Evolutionary conservation across 306 rosid genomes (phyloP).

Genomic region (Dalbergia cochinchinensis): DNA sequence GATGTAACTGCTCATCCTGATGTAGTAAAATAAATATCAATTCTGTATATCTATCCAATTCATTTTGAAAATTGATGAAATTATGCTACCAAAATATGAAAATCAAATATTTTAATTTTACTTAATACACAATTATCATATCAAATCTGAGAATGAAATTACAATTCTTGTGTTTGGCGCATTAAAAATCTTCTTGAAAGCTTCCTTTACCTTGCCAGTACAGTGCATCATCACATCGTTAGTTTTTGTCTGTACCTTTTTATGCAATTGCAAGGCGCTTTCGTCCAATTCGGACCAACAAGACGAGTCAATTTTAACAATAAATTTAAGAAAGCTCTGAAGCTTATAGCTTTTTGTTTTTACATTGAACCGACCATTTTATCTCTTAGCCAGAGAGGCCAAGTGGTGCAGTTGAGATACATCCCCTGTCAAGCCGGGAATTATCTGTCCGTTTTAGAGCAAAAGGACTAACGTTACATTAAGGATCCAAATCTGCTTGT

Average conservation of each 20-base stretch:
- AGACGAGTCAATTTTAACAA: constrained; percentile 38
- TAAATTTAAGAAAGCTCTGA: constrained; percentile 35
- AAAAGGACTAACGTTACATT: neutral
- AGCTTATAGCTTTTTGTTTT: constrained; percentile 33
- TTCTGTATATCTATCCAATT: neutral
- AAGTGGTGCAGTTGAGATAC: constrained; percentile 17
- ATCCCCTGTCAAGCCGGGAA: constrained; percentile 29
- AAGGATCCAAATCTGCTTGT: constrained; percentile 5
- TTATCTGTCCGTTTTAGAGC: neutral
- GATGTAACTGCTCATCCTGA: neutral
- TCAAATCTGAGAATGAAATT: neutral
- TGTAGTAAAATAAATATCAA: neutral
- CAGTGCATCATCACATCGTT: constrained; percentile 25
- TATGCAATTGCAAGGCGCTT: constrained; percentile 33
- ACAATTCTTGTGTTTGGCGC: neutral
- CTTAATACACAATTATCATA: neutral
- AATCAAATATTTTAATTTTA: neutral
- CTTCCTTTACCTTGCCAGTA: neutral
- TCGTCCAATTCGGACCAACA: constrained; percentile 22
- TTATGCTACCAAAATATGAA: neutral
- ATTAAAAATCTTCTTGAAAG: neutral
- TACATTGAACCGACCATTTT: constrained; percentile 66
- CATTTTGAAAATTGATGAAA: neutral
- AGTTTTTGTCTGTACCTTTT: constrained; percentile 38
- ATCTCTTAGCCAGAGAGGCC: constrained; percentile 37